Evolutionary conservation across 2,329 filamentous ascomycete genomes (phyloP).

Genomic region (Fusarium incarnatum): DNA sequence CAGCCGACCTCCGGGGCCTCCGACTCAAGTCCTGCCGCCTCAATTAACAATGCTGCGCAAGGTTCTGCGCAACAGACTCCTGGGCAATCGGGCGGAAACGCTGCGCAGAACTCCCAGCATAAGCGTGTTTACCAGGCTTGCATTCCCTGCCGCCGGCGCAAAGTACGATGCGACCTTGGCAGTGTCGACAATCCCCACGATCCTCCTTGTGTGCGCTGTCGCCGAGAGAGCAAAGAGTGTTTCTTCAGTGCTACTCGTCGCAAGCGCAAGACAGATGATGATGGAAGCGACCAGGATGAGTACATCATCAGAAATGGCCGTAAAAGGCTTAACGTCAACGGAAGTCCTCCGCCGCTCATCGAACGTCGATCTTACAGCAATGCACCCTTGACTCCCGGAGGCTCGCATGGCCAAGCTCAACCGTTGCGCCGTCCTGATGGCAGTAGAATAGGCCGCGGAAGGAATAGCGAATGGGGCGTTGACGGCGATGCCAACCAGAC

Average conservation of each 20-base stretch:
- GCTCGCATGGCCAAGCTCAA: conserved; percentile 72
- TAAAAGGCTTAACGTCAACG: conserved; percentile 69
- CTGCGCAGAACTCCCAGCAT: conserved; percentile 55
- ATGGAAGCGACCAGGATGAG: conserved; percentile 67
- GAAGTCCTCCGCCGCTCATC: conserved; percentile 57
- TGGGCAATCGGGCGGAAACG: conserved; percentile 27
- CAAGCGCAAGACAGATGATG: conserved; percentile 82
- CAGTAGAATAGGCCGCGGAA: conserved; percentile 41
- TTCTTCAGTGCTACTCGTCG: conserved; percentile 95
- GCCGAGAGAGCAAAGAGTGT: conserved; percentile 95
- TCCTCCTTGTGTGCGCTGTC: conserved; percentile 92
- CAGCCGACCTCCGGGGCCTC: conserved; percentile 40
- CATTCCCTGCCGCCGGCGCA: conserved; percentile 70
- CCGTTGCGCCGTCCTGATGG: conserved; percentile 73
- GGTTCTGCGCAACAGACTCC: conserved; percentile 39
- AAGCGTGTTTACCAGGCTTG: conserved; percentile 74
- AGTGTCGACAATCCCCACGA: conserved; percentile 94
- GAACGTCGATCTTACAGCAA: conserved; percentile 62
- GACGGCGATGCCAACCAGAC: conserved; percentile 70
- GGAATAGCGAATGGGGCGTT: conserved; percentile 53
- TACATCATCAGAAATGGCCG: conserved; percentile 80
- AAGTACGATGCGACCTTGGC: conserved; percentile 72
- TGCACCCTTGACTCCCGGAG: conserved; percentile 72
- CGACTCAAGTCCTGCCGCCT: conserved; percentile 44
- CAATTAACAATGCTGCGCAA: conserved; percentile 36